A percentile compares a stretch with the other conserved stretches of the same genome.
phyloP scores from a whole-genome alignment of 495 filamentous ascomycete genomes.

The Physcia stellaris region DNA sequence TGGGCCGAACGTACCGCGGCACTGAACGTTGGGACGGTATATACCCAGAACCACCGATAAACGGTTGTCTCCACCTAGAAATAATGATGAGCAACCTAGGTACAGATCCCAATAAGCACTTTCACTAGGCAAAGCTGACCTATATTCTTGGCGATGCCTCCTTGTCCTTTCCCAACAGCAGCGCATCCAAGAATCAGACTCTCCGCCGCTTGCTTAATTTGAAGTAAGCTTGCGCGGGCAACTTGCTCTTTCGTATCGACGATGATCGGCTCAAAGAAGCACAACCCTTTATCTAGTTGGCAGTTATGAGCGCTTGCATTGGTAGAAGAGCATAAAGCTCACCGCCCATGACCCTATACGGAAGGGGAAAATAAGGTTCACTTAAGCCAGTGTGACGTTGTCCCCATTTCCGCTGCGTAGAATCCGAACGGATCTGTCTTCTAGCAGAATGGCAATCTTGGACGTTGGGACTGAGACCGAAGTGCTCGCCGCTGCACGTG shows the following conservation, averaged over 20 bases:
- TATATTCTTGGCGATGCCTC: not conserved
- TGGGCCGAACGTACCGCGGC: too few species aligned
- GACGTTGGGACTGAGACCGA: not conserved
- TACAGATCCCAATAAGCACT: not conserved
- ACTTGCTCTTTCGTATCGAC: not conserved
- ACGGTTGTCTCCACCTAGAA: conserved; percentile 1
- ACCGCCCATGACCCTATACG: conserved; percentile 5
- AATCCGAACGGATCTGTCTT: not conserved
- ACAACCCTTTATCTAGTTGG: not conserved
- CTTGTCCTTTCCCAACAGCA: not conserved
- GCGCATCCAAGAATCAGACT: conserved; percentile 1
- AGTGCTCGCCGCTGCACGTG: conserved; percentile 1
- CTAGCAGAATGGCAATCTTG: not conserved
- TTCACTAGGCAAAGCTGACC: not conserved
- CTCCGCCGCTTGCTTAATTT: not conserved
- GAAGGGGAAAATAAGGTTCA: not conserved
- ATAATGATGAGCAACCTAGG: not conserved
- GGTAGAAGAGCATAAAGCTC: not conserved
- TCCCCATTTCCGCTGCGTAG: not conserved
- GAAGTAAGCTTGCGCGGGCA: not conserved
- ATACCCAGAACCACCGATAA: too few species aligned
- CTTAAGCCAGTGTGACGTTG: not conserved
- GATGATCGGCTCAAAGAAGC: conserved; percentile 1
- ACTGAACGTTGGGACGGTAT: too few species aligned
- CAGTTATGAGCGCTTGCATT: not conserved